These are phyloP conservation scores for Aphanocladium album DNA, from an alignment of 2,329 filamentous ascomycete species.

Conservation along the genomic window DNA sequence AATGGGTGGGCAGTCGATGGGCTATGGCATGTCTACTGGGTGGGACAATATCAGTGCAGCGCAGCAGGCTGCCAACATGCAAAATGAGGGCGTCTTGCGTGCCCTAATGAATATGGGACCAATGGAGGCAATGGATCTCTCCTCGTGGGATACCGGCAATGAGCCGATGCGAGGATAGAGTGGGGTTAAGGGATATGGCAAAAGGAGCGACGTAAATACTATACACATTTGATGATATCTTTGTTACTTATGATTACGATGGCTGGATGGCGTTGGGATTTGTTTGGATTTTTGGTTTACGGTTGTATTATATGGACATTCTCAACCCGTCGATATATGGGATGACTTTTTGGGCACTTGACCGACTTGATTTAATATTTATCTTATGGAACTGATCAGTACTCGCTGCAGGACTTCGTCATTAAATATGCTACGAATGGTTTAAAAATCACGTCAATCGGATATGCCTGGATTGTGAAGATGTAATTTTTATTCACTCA, in stretches of 20 bases:
- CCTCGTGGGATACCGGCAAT: constrained; percentile 37
- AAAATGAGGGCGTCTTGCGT: constrained; percentile 50
- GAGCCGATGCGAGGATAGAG: constrained; percentile 12
- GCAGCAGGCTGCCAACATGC: constrained; percentile 24
- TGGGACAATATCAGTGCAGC: constrained; percentile 37
- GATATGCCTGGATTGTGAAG: no score
- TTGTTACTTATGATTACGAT: background rate
- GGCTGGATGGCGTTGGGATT: constrained; percentile 1
- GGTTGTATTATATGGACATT: background rate
- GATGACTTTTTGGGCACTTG: background rate
- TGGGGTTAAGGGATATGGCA: background rate
- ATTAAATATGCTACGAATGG: no score
- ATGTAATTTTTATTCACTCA: no score
- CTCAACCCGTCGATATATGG: background rate
- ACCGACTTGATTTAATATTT: background rate
- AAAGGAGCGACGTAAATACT: background rate
- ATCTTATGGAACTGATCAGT: no score
- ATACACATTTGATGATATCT: background rate
- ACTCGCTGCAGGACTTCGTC: no score
- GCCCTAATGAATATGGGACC: constrained; percentile 54
- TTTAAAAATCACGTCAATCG: no score
- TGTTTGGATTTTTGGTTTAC: background rate
- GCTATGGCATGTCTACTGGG: constrained; percentile 32
- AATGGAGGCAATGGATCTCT: constrained; percentile 56
- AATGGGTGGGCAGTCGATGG: background rate